Evolutionary conservation across 768 basidiomycete genomes (phyloP), one percentile per base, ranked within the genome.

Genomic region (Chalciporus pseudorubinellus): DNA sequence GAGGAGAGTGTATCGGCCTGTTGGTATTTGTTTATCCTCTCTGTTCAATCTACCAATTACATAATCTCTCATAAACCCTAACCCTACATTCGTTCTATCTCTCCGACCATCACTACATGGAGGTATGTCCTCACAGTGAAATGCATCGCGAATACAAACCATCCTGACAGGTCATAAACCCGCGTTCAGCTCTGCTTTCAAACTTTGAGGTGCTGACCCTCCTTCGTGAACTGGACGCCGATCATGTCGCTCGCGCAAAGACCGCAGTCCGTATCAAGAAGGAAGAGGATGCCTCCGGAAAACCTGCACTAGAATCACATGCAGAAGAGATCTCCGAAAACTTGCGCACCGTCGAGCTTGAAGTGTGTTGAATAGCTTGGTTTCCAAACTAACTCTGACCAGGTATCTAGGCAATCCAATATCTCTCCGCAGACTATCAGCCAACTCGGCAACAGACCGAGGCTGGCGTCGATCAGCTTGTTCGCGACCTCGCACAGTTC

Each of bases 131-230:
- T 20, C 19, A 18, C 39, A 31, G 11, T 12, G 7, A 19, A 26
- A n/a, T 18, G 4, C n/a, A n/a, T 11, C 29, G 24, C 24, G 16
- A 31, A 4, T 22, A 22, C 7, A 26, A 18, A 14, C 2, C 34
- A 3, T 34, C 31, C 8, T 38, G 7, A 31, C 46, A 70, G 31
- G 49, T 68, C 56, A 2, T 65, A 44, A 83, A 87, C 54, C 63
- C 83, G 11, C 81, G 88, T 46, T 74, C 88, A 14, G 83, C 90
- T n/a, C 81, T 95, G 47, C 79, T 98, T 14, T 88, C 92, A 28
- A 95, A 97, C 70, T 82, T 77, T 60, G 95, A 98, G 68, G 93
- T 97, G 53, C 74, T 95, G 41, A 62, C 77, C 16, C 79, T 94
- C 48, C 79, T 97, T 46, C 80, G 83, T 24, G 81, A 87, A 49